A percentile compares a stretch with the other conserved stretches of the same genome.
phyloP scores from a whole-genome alignment of 331 rosid genomes.

The Acacia concinna region DNA sequence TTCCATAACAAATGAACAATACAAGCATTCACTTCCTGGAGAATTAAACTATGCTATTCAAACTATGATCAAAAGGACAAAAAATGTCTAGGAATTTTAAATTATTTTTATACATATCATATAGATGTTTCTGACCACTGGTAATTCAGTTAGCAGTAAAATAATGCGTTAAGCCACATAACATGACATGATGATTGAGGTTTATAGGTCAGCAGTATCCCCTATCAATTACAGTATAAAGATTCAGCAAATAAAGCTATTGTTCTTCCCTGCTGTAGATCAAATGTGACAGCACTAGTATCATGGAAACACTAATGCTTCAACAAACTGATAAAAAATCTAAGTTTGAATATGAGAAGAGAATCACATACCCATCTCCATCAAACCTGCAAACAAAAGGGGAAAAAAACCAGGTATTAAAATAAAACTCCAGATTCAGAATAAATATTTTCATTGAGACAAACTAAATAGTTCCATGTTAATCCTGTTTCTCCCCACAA shows the following conservation, averaged over 20 bases:
- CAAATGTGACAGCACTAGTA: slow-evolving; percentile 9
- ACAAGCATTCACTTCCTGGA: background rate
- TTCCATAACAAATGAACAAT: too few relatives aligned
- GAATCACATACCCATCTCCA: slow-evolving; percentile 69
- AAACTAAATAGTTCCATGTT: background rate
- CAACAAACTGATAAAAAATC: background rate
- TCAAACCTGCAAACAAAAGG: slow-evolving; percentile 77
- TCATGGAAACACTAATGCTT: slow-evolving; percentile 1
- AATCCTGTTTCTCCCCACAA: slow-evolving; percentile 8
- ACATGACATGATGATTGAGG: slow-evolving; percentile 5
- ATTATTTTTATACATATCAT: slow-evolving; percentile 1
- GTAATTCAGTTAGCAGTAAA: background rate
- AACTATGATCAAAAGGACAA: slow-evolving; percentile 1
- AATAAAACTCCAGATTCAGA: slow-evolving; percentile 13
- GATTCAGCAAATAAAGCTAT: slow-evolving; percentile 23
- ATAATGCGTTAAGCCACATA: background rate
- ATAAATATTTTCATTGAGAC: slow-evolving; percentile 12
- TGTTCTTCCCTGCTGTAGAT: background rate
- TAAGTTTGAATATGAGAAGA: background rate
- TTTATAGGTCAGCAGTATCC: slow-evolving; percentile 19
- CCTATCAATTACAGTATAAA: slow-evolving; percentile 8
- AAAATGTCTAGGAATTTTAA: background rate
- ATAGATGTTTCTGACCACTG: background rate
- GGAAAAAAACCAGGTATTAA: slow-evolving; percentile 38
- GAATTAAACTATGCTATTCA: background rate